A percentile compares a stretch with the other conserved stretches of the same genome.
Evolutionary conservation across 208 protist species (phyloP).

Genomic region (Leishmania lainsoni): DNA sequence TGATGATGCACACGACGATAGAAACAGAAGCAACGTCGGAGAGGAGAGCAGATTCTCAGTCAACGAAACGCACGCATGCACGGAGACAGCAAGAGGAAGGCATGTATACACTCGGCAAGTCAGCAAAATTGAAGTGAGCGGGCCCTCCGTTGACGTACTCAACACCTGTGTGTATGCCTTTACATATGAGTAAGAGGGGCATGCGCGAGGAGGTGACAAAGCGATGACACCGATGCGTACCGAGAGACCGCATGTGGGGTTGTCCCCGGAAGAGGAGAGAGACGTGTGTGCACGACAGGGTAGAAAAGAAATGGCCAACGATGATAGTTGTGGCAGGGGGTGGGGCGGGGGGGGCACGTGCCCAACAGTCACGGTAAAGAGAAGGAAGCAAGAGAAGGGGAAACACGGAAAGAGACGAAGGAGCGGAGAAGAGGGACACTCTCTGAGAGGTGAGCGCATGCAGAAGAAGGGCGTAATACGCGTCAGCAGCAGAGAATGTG

Average conservation of each 20-base stretch:
- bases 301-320: background rate
- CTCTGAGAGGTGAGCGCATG: background rate
- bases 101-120: background rate
- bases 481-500: background rate
- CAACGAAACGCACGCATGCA: background rate
- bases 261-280: background rate
- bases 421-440: background rate
- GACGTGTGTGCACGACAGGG: background rate
- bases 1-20: background rate
- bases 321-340: background rate
- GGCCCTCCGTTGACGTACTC: background rate
- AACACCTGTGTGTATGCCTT: background rate
- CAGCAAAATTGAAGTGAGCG: background rate
- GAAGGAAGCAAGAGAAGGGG: background rate
- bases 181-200: background rate
- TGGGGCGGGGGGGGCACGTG: background rate
- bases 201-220: background rate
- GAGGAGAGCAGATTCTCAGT: background rate
- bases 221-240: background rate
- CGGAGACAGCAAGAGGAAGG: background rate
- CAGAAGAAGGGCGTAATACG: background rate
- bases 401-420: background rate
- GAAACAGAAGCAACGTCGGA: background rate
- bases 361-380: background rate
- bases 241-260: background rate